Base-by-base conservation (phyloP, 176 grass and related monocot genomes). In the Cenchrus purpureus region DNA sequence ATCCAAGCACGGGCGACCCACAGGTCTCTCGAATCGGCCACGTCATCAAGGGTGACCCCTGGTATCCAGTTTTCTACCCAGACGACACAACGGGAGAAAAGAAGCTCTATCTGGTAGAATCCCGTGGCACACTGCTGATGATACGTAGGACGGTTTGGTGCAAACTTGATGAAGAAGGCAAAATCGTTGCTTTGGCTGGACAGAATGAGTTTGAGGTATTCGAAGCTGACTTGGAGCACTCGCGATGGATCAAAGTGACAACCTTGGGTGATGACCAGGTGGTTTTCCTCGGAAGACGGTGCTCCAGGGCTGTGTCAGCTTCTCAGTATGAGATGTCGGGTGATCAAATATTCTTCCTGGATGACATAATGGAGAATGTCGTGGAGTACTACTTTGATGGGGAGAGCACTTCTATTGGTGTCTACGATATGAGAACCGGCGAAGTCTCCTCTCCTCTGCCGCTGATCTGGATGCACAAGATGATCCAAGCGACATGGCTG, bases 51-150 rank as follows among this genome's bases (percentile, higher is more conserved):
- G 67, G 55, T 8, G 68, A 72, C 61, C 75, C 73, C 51, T 53
- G 51, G 51, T 53, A 53, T 14, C 2, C 12, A 20, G 1, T 50
- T 20, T 1, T 43, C 40, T 10, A 10, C 5, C 40, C 66, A 69
- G 45, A 71, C 20, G 2, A 49, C 0, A 71, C 40, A 8, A 32
- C 1, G 19, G 8, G 1, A 13, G 6, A 3, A 44, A 82, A 60
- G 67, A 82, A 72, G 67, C 40, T 72, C 4, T 82, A 82, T 37
- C 66, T 82, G 6, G 53, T 82, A 0, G 42, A 71, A n/a, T 46
- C 68, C 0, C 10, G 8, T 46, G 68, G 43, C 11, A 8, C 19
- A 44, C 7, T 82, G 52, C 66, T 82, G 34, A 82, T 71, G 79
- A n/a, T 82, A 29, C 52, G 52, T 22, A 44, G 56, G 56, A 78